Evolutionary conservation across 805 yeast genomes (phyloP), one percentile per base, ranked within the genome.

Genomic region (Wickerhamomyces canadensis): DNA sequence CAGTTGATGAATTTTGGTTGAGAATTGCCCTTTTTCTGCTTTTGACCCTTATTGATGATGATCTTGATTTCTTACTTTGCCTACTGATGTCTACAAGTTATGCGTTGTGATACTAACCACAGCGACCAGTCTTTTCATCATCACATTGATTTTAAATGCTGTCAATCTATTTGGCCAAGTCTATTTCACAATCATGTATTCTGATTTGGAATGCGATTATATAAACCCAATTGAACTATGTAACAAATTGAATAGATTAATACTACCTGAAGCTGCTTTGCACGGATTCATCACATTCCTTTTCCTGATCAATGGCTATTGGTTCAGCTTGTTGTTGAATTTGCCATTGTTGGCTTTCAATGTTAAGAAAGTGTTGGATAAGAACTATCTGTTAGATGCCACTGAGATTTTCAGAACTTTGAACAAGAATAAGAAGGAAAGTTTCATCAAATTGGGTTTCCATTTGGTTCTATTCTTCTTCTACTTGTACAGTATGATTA

Each of bases 221-320:
- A 89, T 91, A 67, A 93, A 91, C 63, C 98, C 98, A 40, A 87
- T 91, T 60, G 98, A 91, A 65, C 73, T 93, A 52, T 93, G 98
- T 68, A 86, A 86, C 67, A 82, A 85, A 56, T 76, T 93, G 59
- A 93, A 93, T 72, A 80, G 83, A 52, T 80, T 85, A 66, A 80
- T 91, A 52, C 69, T 84, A 28, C 97, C 97, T 34, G 98, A 93
- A 65, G 96, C 95, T 19, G 80, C 72, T 4, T 64, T 85, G 41
- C 97, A 91, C 54, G 93, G 73, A 2, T 67, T 80, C 40, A 60
- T 88, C 47, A 72, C 95, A 6, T 41, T 72, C 4, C 63, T 85
- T 47, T 82, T 91, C 60, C 68, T 93, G 50, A 58, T 91, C 46
- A 84, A 84, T 46, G 97, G 98, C 17, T 86, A 84, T 67, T 89